Conservation (phyloP, 352 stramenopile species). For the Phytopythium cucurbitacearum region DNA sequence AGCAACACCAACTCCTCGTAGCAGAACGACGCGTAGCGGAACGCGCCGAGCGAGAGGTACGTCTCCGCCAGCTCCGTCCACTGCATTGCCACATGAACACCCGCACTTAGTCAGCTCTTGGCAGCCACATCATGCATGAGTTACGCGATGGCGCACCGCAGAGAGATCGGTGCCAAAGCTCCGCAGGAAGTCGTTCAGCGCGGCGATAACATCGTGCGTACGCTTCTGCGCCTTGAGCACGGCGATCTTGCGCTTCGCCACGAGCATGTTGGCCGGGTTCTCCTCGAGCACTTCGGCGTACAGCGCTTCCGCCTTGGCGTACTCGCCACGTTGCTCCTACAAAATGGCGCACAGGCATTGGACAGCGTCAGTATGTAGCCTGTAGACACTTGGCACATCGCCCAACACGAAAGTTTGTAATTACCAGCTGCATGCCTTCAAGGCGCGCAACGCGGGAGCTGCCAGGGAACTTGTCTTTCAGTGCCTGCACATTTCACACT, state of each 20-base stretch:
- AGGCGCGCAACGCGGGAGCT: slow-evolving; percentile 55
- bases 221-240: slow-evolving; percentile 64
- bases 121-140: slow-evolving; percentile 1
- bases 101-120: slow-evolving; percentile 6
- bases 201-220: slow-evolving; percentile 41
- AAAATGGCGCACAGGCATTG: no score
- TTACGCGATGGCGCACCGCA: slow-evolving; percentile 23
- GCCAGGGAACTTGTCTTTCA: slow-evolving; percentile 54
- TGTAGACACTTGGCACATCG: not conserved
- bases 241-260: slow-evolving; percentile 63
- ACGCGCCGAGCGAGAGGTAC: slow-evolving; percentile 47
- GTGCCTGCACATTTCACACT: slow-evolving; percentile 12
- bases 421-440: slow-evolving; percentile 47
- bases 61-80: slow-evolving; percentile 62
- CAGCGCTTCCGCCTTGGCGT: slow-evolving; percentile 42
- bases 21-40: slow-evolving; percentile 61
- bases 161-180: slow-evolving; percentile 55
- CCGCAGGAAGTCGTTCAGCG: slow-evolving; percentile 55
- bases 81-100: slow-evolving; percentile 11
- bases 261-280: slow-evolving; percentile 54
- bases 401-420: not conserved
- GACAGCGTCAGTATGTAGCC: not conserved
- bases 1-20: slow-evolving; percentile 72
- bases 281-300: slow-evolving; percentile 55
- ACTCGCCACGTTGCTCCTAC: slow-evolving; percentile 49